A percentile compares a stretch with the other conserved stretches of the same genome.
Conservation (phyloP, 1,284 basidiomycete species). For the Papiliotrema laurentii region DNA sequence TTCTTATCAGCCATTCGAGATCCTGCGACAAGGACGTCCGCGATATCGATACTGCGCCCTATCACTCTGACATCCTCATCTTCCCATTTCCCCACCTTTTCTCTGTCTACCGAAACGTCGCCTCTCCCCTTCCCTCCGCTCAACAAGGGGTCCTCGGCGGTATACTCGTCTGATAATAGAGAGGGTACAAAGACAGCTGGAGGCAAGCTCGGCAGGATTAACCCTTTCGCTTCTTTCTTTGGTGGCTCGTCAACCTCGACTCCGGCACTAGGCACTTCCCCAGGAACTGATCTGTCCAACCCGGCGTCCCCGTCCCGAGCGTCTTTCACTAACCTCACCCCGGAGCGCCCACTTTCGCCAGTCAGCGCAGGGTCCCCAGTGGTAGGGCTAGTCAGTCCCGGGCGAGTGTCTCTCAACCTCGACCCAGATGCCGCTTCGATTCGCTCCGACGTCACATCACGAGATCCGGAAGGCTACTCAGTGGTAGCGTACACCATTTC, state of each 20-base stretch:
- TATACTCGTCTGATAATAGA: constrained; percentile 10
- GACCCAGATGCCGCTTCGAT: constrained; percentile 18
- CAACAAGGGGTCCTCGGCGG: constrained; percentile 19
- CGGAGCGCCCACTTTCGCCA: constrained; percentile 8
- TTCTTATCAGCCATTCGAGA: constrained; percentile 59
- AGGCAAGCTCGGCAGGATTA: constrained; percentile 32
- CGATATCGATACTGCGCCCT: constrained; percentile 34
- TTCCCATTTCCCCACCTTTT: constrained; percentile 63
- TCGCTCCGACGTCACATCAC: constrained; percentile 8
- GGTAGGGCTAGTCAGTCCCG: constrained; percentile 3
- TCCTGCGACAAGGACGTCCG: constrained; percentile 52
- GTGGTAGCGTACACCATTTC: constrained; percentile 43
- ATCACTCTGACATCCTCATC: constrained; percentile 26
- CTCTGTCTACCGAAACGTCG: constrained; percentile 53
- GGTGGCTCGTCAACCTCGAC: constrained; percentile 12
- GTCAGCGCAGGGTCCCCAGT: not conserved
- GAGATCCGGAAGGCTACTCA: constrained; percentile 33
- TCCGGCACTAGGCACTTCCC: constrained; percentile 3
- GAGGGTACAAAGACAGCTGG: constrained; percentile 19
- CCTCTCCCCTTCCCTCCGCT: constrained; percentile 64
- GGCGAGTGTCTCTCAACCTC: constrained; percentile 45
- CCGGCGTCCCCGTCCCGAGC: constrained; percentile 1
- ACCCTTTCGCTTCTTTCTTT: constrained; percentile 45
- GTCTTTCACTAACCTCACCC: constrained; percentile 1
- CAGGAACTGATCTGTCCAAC: constrained; percentile 5